Evolutionary conservation across 106 monocot species (phyloP).

Genomic region (Posidonia australis): DNA sequence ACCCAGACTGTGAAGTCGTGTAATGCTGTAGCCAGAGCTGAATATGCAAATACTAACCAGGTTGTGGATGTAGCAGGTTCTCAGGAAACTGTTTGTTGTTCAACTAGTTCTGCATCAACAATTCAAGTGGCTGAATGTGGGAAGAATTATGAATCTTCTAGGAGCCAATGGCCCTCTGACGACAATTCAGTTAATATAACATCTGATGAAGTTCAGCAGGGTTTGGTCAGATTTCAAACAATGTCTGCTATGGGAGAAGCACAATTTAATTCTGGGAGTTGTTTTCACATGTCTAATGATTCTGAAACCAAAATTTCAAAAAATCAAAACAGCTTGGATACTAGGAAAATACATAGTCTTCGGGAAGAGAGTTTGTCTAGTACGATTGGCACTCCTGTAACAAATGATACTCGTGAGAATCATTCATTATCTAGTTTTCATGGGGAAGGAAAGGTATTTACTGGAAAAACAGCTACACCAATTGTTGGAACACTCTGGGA

Average conservation of each 20-base stretch:
- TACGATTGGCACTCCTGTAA: constrained; percentile 1
- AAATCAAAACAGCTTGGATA: not conserved
- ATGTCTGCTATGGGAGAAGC: constrained; percentile 4
- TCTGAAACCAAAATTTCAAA: constrained; percentile 8
- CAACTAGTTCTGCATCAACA: not conserved
- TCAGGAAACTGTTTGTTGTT: not conserved
- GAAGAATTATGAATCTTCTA: too few relatives aligned
- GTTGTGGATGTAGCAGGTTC: not conserved
- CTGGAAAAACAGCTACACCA: constrained; percentile 15
- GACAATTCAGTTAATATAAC: not conserved
- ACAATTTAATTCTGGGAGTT: constrained; percentile 1
- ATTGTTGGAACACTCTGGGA: constrained; percentile 42
- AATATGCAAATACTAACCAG: not conserved
- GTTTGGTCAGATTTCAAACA: constrained; percentile 4
- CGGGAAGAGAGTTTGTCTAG: not conserved
- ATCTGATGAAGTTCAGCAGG: constrained; percentile 7
- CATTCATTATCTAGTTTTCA: constrained; percentile 10
- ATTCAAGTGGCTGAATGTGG: not conserved
- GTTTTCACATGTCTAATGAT: constrained; percentile 1
- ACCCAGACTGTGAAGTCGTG: not conserved
- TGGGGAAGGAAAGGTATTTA: constrained; percentile 15
- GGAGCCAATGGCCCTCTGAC: constrained; percentile 8
- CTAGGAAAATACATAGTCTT: constrained; percentile 2
- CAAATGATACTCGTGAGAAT: too few relatives aligned
- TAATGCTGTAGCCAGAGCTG: not conserved